Conservation (phyloP, 2,329 filamentous ascomycete species). For the Fusarium sterilihyphosum region DNA sequence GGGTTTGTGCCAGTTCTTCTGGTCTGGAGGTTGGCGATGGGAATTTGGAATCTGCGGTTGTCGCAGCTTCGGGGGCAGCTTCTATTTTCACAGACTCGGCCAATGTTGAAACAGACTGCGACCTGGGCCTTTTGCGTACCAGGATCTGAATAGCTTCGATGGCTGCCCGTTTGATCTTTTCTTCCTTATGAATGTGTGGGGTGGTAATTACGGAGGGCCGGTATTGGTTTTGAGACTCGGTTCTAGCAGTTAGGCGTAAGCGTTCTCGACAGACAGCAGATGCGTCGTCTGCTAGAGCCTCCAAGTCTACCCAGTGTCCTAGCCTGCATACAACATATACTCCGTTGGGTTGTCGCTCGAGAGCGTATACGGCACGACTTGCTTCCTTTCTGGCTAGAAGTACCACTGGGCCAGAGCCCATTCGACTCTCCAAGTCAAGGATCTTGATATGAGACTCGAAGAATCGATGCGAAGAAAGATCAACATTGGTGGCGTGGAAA, state of each 20-base stretch:
- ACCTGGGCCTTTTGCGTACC: conserved; percentile 62
- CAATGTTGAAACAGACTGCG: conserved; percentile 54
- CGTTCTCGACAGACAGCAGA: conserved; percentile 51
- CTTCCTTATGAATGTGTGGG: conserved; percentile 58
- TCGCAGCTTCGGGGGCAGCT: conserved; percentile 21
- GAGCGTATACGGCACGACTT: conserved; percentile 64
- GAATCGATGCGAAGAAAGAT: conserved; percentile 62
- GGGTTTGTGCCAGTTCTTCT: conserved; percentile 20
- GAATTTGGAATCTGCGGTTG: conserved; percentile 25
- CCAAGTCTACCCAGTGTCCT: conserved; percentile 71
- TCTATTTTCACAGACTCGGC: conserved; percentile 41
- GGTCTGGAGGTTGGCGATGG: conserved; percentile 32
- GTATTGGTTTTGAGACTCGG: conserved; percentile 25
- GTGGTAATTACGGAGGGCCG: conserved; percentile 51
- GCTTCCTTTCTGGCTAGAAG: conserved; percentile 70
- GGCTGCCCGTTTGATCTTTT: conserved; percentile 65
- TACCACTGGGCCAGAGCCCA: conserved; percentile 63
- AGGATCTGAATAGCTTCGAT: conserved; percentile 72
- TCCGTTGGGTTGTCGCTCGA: conserved; percentile 71
- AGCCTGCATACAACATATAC: conserved; percentile 76
- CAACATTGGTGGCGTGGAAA: conserved; percentile 59
- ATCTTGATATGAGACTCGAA: conserved; percentile 72
- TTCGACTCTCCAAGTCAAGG: conserved; percentile 70
- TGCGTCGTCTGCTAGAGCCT: conserved; percentile 61
- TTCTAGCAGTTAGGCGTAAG: conserved; percentile 33